phyloP scores from a whole-genome alignment of 139 green algal species.

The Limnomonas spitsbergensis region DNA sequence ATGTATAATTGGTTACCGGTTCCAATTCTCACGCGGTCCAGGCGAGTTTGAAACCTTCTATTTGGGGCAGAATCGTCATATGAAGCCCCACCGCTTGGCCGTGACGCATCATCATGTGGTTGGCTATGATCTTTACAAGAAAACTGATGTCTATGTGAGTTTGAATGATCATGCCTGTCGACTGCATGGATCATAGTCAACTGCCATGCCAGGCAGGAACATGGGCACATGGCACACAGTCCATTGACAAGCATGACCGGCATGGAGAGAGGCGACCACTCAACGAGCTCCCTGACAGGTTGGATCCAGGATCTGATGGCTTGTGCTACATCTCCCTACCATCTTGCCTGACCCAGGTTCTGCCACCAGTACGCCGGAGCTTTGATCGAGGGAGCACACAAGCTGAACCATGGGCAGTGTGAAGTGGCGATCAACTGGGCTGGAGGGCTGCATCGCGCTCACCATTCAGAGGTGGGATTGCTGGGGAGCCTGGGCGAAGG shows the following conservation, averaged over 20 bases:
- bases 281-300: not conserved
- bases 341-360: constrained; percentile 26
- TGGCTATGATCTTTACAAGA: constrained; percentile 88
- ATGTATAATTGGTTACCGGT: not conserved
- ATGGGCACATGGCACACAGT: not conserved
- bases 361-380: constrained; percentile 82
- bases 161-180: not conserved
- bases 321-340: not conserved
- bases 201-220: not conserved
- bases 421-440: constrained; percentile 98
- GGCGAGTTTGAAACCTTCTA: constrained; percentile 80
- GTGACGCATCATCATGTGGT: constrained; percentile 95
- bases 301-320: not conserved
- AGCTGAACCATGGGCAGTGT: constrained; percentile 80
- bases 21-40: not conserved
- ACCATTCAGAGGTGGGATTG: constrained; percentile 85
- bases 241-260: too few species aligned
- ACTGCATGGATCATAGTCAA: not conserved
- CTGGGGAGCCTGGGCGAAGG: too few species aligned
- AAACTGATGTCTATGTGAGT: constrained; percentile 87
- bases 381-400: constrained; percentile 68
- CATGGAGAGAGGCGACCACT: not conserved
- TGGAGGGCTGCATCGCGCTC: constrained; percentile 95
- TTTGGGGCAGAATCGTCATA: constrained; percentile 94
- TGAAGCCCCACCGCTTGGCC: constrained; percentile 93